Evolutionary conservation across 352 stramenopile species (phyloP).

Genomic region (Phytophthora sp.): DNA sequence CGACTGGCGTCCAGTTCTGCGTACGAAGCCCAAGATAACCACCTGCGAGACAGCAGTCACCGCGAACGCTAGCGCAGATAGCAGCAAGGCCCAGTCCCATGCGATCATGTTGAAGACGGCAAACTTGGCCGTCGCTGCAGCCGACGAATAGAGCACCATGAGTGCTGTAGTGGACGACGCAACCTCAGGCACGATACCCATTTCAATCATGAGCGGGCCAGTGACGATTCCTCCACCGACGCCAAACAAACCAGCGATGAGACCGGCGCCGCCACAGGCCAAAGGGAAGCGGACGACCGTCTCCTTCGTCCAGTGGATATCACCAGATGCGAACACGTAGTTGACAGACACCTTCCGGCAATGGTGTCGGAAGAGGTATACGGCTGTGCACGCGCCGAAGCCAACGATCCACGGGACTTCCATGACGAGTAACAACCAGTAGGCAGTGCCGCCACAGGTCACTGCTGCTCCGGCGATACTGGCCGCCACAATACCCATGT

Average conservation of each 20-base stretch:
- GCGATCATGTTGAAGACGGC: conserved; percentile 64
- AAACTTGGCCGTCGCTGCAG: conserved; percentile 59
- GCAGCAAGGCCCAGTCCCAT: conserved; percentile 51
- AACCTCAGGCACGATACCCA: conserved; percentile 49
- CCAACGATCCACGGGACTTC: conserved; percentile 57
- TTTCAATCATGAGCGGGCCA: conserved; percentile 38
- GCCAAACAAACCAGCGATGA: conserved; percentile 56
- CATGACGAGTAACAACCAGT: conserved; percentile 51
- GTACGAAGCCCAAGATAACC: conserved; percentile 56
- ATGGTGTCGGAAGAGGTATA: conserved; percentile 41
- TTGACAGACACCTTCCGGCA: conserved; percentile 44
- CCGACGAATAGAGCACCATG: conserved; percentile 64
- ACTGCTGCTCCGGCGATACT: conserved; percentile 39
- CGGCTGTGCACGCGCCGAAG: conserved; percentile 38
- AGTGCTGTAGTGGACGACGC: conserved; percentile 37
- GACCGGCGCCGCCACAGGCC: conserved; percentile 43
- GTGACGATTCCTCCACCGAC: conserved; percentile 47
- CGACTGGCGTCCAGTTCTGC: conserved; percentile 54
- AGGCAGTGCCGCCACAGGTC: conserved; percentile 40
- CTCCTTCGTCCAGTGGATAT: conserved; percentile 52
- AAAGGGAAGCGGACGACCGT: conserved; percentile 48
- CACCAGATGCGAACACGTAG: conserved; percentile 47
- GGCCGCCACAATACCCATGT: conserved; percentile 41
- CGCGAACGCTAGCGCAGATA: conserved; percentile 48
- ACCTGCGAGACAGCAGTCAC: conserved; percentile 55